Conservation (phyloP, 2,329 filamentous ascomycete genomes). For the Xylariaceae sp. region DNA sequence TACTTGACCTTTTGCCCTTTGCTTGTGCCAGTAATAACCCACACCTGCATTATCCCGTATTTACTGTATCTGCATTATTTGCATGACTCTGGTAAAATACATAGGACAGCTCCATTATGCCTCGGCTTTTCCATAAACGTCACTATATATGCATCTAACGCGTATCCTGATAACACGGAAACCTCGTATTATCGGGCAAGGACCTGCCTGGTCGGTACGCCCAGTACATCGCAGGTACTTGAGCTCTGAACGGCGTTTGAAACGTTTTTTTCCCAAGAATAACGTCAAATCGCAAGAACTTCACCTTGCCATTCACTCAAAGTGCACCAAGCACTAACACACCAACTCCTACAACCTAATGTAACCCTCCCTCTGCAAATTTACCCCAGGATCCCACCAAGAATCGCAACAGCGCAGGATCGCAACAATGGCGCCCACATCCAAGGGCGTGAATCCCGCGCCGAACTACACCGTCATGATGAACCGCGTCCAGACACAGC, state of each 20-base stretch:
- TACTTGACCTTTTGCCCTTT: background rate
- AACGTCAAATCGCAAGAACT: no score
- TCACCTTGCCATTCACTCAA: no score
- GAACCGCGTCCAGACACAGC: slow-evolving; percentile 30
- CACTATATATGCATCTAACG: background rate
- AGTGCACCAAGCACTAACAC: background rate
- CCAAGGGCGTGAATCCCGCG: slow-evolving; percentile 29
- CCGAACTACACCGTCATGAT: slow-evolving; percentile 29
- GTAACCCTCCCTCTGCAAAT: no score
- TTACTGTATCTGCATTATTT: background rate
- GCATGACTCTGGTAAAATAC: background rate
- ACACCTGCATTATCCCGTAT: no score
- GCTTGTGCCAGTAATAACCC: no score
- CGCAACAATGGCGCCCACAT: slow-evolving; percentile 24
- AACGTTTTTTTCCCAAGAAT: no score
- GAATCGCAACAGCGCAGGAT: background rate
- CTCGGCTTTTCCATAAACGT: background rate
- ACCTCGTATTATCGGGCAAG: background rate
- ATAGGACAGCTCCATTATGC: background rate
- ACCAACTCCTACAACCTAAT: background rate
- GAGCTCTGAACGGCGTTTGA: no score
- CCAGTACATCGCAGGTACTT: background rate
- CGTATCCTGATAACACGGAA: background rate
- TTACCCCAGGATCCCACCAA: background rate
- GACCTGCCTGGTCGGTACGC: background rate